Evolutionary conservation across 2,329 filamentous ascomycete species (phyloP).

Genomic region (Westerdykella ornata): DNA sequence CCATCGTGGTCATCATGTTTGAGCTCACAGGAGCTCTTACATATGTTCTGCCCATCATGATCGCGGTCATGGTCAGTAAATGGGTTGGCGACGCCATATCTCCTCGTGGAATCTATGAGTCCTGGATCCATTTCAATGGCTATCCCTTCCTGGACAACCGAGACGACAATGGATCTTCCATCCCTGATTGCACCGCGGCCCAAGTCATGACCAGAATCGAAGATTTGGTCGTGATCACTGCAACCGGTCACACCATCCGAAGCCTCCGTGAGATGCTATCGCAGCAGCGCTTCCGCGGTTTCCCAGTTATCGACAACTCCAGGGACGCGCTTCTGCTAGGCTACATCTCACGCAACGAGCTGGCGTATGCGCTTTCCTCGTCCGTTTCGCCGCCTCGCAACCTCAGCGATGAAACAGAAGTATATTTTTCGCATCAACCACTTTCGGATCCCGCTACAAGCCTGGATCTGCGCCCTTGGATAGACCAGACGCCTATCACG

Average conservation of each 20-base stretch:
- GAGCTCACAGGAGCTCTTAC: conserved; percentile 93
- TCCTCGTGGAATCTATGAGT: conserved; percentile 89
- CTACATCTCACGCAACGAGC: conserved; percentile 88
- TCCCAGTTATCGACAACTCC: conserved; percentile 77
- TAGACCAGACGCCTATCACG: conserved; percentile 97
- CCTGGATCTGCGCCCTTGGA: conserved; percentile 90
- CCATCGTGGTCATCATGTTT: conserved; percentile 99
- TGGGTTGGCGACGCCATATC: conserved; percentile 97
- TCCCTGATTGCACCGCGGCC: conserved; percentile 78
- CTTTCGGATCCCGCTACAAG: conserved; percentile 65
- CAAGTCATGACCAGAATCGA: conserved; percentile 91
- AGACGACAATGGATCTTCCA: conserved; percentile 55
- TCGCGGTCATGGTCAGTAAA: conserved; percentile 95
- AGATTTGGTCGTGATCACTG: conserved; percentile 80
- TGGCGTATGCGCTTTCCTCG: conserved; percentile 69
- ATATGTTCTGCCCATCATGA: conserved; percentile 97
- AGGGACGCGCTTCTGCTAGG: conserved; percentile 75
- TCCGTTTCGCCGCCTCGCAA: conserved; percentile 52
- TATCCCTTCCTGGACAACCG: conserved; percentile 94
- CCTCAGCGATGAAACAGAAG: conserved; percentile 65
- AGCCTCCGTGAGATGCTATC: conserved; percentile 65
- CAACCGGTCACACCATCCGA: conserved; percentile 79
- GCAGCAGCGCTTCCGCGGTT: conserved; percentile 75
- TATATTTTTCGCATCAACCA: conserved; percentile 77
- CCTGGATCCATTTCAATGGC: conserved; percentile 93